Evolutionary conservation across 1,284 basidiomycete species (phyloP).

Genomic region (Anthracocystis walkeri): DNA sequence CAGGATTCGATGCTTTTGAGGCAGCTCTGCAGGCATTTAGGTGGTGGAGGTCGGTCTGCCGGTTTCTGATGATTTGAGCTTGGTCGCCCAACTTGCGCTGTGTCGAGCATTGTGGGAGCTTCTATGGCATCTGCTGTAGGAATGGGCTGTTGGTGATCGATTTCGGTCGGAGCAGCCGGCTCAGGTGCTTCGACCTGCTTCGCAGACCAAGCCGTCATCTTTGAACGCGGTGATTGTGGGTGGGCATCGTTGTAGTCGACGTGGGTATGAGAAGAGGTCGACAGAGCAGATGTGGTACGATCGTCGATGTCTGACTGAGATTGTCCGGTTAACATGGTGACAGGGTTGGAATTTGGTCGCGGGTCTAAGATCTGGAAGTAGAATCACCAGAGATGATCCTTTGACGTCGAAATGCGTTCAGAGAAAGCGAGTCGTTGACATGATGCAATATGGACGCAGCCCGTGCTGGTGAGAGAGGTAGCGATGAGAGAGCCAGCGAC

Average conservation of each 20-base stretch:
- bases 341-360: neutral
- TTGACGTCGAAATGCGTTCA: neutral
- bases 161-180: neutral
- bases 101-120: neutral
- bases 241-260: constrained; percentile 20
- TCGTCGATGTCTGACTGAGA: constrained; percentile 20
- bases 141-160: neutral
- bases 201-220: constrained; percentile 13
- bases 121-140: neutral
- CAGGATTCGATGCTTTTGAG: constrained; percentile 43
- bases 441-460: neutral
- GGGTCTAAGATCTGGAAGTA: neutral
- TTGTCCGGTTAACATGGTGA: constrained; percentile 8
- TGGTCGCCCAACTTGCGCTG: constrained; percentile 6
- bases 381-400: neutral
- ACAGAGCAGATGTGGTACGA: constrained; percentile 24
- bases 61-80: neutral
- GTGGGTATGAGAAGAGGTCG: constrained; percentile 39
- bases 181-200: constrained; percentile 1
- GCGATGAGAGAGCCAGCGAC: too few species aligned
- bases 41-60: constrained; percentile 37
- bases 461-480: too few species aligned
- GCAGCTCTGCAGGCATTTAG: constrained; percentile 49
- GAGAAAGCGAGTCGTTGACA: neutral
- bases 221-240: constrained; percentile 18